Evolutionary conservation across 176 grass and related monocot genomes (phyloP), one percentile per base, ranked within the genome.

Genomic region (Oryza officinalis): DNA sequence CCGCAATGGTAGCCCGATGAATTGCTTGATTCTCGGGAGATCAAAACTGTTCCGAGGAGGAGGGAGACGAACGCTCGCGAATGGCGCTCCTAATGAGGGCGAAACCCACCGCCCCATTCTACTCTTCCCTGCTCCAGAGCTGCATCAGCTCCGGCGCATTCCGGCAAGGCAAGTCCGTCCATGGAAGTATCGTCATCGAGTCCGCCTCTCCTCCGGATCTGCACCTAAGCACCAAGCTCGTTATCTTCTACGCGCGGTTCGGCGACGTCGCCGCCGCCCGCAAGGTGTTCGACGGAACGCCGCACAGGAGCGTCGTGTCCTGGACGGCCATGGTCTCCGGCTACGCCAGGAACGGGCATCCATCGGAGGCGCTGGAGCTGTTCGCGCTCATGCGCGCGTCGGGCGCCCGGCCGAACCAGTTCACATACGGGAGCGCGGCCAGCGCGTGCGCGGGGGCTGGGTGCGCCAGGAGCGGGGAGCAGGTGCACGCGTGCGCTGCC

Each of bases 251-350:
- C n/a, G 69, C 30, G 8, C 85, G 79, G 75, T 82, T 80, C 67
- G 77, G 85, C 7, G 87, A 97, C 46, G 45, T 57, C 31, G 27
- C 44, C 18, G 0, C 77, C 18, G 90, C 90, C 14, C 83, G 90
- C 32, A 71, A 2, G 52, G 35, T 97, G 83, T 91, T 97, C 81
- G 92, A 94, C 72, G 77, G 65, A 63, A 97, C 94, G 94, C 88
- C 69, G 72, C 45, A 89, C 13, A 26, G 90, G 71, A 92, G 83
- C 72, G 67, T 94, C 49, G 92, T 97, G 67, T 88, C 94, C 8
- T 94, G 92, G 94, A 97, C 90, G 18, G 87, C 90, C 32, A 90
- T 92, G 92, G 74, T 97, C 49, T 97, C 92, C 38, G 88, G 88
- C 20, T 97, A 91, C 71, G 37, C 88, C 28, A 82, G 78, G 85